phyloP scores from a whole-genome alignment of 106 monocot species.

The Chionographis japonica region DNA sequence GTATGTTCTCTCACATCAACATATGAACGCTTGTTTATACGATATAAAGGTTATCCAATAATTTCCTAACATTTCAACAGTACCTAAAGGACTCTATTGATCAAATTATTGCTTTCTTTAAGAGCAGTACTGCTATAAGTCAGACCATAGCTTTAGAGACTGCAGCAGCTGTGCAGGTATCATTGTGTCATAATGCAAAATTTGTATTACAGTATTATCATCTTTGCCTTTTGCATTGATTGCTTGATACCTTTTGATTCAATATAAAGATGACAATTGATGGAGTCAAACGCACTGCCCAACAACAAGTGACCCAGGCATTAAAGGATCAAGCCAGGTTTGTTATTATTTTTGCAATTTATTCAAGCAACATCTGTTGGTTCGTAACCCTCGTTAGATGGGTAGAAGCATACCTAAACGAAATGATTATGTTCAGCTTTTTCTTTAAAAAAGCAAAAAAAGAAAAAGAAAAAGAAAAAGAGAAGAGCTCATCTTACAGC shows the following conservation, averaged over 20 bases:
- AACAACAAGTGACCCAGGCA: constrained; percentile 65
- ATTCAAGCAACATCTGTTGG: neutral
- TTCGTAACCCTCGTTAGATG: no score
- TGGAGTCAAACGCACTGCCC: constrained; percentile 91
- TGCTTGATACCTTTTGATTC: constrained; percentile 9
- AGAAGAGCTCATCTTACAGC: no score
- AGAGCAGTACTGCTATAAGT: constrained; percentile 64
- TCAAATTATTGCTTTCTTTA: constrained; percentile 88
- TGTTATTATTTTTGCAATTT: constrained; percentile 7
- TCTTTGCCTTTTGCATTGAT: neutral
- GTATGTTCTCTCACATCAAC: constrained; percentile 36
- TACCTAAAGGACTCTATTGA: constrained; percentile 84
- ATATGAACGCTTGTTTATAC: constrained; percentile 4
- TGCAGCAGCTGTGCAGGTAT: constrained; percentile 92
- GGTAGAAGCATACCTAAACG: no score
- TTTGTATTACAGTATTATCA: neutral
- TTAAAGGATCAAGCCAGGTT: constrained; percentile 88
- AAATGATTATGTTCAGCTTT: no score
- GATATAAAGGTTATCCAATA: neutral
- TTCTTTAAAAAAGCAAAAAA: no score
- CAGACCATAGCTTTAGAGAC: constrained; percentile 86
- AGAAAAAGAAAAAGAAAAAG: no score
- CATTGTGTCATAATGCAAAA: neutral
- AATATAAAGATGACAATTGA: constrained; percentile 82
- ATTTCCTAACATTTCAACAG: constrained; percentile 29